Evolutionary conservation across 768 basidiomycete species (phyloP).

Genomic region (Chalciporus chontae): DNA sequence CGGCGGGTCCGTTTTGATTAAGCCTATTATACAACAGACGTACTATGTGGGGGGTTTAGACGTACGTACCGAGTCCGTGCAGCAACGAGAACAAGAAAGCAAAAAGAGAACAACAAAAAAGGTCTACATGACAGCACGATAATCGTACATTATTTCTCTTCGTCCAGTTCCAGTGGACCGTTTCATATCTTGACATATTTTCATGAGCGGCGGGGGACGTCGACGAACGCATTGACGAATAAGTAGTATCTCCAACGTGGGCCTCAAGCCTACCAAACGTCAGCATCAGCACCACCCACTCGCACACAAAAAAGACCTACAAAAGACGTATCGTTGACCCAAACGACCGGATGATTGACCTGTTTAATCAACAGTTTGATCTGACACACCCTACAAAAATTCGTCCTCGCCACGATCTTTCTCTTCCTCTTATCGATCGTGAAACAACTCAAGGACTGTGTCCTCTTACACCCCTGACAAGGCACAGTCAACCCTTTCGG

Average conservation of each 20-base stretch:
- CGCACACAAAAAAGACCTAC: slow-evolving; percentile 6
- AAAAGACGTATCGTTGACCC: slow-evolving; percentile 18
- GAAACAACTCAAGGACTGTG: slow-evolving; percentile 30
- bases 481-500: slow-evolving; percentile 22
- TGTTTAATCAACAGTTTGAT: slow-evolving; percentile 29
- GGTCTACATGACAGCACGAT: not conserved
- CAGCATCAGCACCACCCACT: not conserved
- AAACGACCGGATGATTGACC: slow-evolving; percentile 17
- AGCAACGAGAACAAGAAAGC: not conserved
- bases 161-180: not conserved
- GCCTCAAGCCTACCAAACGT: slow-evolving; percentile 10
- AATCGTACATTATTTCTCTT: not conserved
- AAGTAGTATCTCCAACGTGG: too few species aligned
- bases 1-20: not conserved
- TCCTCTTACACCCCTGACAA: slow-evolving; percentile 24
- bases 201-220: not conserved
- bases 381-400: slow-evolving; percentile 27
- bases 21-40: not conserved
- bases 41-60: not conserved
- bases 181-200: not conserved
- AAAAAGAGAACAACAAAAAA: not conserved
- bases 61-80: not conserved
- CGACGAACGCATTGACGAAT: too few species aligned
- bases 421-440: slow-evolving; percentile 11
- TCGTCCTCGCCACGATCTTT: slow-evolving; percentile 23